Conservation (phyloP, 306 rosid species). For the Aeschynomene evenia region DNA sequence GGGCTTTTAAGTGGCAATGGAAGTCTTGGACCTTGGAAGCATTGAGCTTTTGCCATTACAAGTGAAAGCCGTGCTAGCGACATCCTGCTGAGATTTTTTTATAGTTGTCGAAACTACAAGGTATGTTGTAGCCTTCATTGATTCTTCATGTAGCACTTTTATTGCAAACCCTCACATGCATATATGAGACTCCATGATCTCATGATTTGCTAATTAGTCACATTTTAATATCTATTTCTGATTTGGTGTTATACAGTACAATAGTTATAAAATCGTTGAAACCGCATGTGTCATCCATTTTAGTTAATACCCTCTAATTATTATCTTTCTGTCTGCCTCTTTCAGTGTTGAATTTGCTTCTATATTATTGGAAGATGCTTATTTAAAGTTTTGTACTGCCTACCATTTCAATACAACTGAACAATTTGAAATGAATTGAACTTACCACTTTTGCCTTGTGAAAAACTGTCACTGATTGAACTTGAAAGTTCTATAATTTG, state of each 20-base stretch:
- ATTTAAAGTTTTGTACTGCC: not conserved
- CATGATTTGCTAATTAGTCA: slow-evolving; percentile 10
- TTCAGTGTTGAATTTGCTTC: slow-evolving; percentile 14
- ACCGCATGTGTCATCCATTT: not conserved
- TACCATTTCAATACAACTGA: not conserved
- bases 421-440: slow-evolving; percentile 4
- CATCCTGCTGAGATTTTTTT: slow-evolving; percentile 62
- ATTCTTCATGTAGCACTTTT: slow-evolving; percentile 7
- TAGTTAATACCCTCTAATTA: not conserved
- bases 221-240: slow-evolving; percentile 15
- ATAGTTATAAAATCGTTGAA: slow-evolving; percentile 10
- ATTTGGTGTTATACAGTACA: not conserved
- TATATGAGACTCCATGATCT: too few species aligned
- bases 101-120: slow-evolving; percentile 80
- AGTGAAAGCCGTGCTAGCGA: slow-evolving; percentile 95
- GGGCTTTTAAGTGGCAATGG: slow-evolving; percentile 80
- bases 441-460: not conserved
- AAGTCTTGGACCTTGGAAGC: slow-evolving; percentile 70
- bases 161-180: slow-evolving; percentile 3
- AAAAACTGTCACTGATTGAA: not conserved
- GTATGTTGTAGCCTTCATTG: slow-evolving; percentile 42
- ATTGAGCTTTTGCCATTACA: slow-evolving; percentile 81
- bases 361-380: not conserved
- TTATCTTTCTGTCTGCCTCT: not conserved
- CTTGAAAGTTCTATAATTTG: slow-evolving; percentile 17